Evolutionary conservation across 2,329 filamentous ascomycete species (phyloP).

Genomic region (Zelopaecilomyces penicillatus): DNA sequence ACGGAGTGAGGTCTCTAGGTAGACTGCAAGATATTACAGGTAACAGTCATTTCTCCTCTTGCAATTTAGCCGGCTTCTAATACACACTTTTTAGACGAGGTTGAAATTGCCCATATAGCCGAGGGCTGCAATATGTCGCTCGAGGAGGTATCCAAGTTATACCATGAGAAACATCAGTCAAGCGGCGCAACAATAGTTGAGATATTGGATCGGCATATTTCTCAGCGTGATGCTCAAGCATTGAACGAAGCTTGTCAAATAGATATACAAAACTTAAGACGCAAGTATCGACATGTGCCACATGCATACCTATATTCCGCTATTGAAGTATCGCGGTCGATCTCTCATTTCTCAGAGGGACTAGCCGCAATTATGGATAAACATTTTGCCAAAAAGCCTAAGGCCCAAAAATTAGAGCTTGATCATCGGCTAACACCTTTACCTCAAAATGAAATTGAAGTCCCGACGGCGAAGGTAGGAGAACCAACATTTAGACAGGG

Average conservation of each 20-base stretch:
- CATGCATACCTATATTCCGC: conserved; percentile 33
- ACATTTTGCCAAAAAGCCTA: conserved; percentile 32
- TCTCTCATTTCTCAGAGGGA: conserved; percentile 28
- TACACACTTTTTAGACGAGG: conserved; percentile 18
- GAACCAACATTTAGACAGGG: not conserved
- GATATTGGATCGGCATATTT: conserved; percentile 35
- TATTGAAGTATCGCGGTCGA: conserved; percentile 30
- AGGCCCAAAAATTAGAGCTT: conserved; percentile 28
- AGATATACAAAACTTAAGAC: conserved; percentile 24
- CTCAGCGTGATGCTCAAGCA: conserved; percentile 25
- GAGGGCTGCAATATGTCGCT: conserved; percentile 33
- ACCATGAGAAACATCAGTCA: conserved; percentile 29
- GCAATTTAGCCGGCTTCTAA: not conserved
- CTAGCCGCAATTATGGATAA: conserved; percentile 33
- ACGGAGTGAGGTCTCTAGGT: no score
- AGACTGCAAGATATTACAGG: no score
- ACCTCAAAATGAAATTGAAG: conserved; percentile 13
- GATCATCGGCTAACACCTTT: conserved; percentile 31
- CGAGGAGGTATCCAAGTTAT: conserved; percentile 33
- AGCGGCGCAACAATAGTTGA: conserved; percentile 32
- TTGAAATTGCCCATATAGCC: conserved; percentile 36
- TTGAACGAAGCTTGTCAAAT: conserved; percentile 20
- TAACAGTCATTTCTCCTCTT: no score
- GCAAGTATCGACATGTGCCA: conserved; percentile 35
- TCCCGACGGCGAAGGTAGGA: not conserved